Conservation (phyloP, 306 rosid species). For the Dicorynia guianensis region DNA sequence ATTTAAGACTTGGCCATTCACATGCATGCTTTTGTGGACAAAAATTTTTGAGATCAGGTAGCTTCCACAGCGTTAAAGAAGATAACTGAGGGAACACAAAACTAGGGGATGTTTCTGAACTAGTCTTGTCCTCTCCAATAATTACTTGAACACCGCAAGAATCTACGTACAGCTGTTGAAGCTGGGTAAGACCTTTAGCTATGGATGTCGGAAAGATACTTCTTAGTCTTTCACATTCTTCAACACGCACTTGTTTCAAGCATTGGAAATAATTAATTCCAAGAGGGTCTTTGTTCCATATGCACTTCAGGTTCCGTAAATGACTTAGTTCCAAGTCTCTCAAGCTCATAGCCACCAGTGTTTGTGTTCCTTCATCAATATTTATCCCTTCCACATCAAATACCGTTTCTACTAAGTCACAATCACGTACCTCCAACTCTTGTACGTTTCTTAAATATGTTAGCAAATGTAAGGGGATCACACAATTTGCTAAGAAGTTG, state of each 20-base stretch:
- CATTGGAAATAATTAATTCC: not conserved
- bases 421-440: not conserved
- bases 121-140: slow-evolving; percentile 9
- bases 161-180: not conserved
- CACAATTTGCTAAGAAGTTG: not conserved
- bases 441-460: not conserved
- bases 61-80: not conserved
- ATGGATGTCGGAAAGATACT: not conserved
- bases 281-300: not conserved
- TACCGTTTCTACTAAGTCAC: not conserved
- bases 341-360: not conserved
- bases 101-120: not conserved
- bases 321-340: not conserved
- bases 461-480: not conserved
- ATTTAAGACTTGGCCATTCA: slow-evolving; percentile 30
- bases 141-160: slow-evolving; percentile 37
- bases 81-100: slow-evolving; percentile 27
- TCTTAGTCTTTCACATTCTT: not conserved
- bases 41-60: slow-evolving; percentile 30
- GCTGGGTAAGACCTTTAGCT: not conserved
- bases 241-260: not conserved
- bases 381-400: not conserved
- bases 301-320: not conserved
- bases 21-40: slow-evolving; percentile 18
- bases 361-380: not conserved